These are phyloP conservation scores for Oryza nivara DNA, from an alignment of 176 grass and related monocot species.

Conservation along the genomic window DNA sequence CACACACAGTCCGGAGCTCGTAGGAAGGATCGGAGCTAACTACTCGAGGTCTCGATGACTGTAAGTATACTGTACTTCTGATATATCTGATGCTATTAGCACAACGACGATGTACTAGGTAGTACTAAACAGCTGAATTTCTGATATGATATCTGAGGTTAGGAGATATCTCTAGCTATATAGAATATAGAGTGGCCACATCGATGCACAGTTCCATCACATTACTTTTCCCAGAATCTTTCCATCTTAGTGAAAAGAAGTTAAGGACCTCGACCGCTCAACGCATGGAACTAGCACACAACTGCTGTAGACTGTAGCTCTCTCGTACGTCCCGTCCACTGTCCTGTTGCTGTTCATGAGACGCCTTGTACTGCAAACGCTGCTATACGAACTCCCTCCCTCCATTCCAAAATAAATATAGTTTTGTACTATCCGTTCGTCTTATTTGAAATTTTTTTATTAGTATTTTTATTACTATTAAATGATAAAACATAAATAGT, in stretches of 20 bases:
- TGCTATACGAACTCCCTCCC: background rate
- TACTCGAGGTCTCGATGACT: background rate
- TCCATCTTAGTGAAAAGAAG: conserved; percentile 43
- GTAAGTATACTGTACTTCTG: background rate
- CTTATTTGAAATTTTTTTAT: no score
- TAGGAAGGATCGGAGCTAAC: background rate
- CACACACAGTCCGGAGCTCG: background rate
- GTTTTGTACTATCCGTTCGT: no score
- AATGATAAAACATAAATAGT: no score
- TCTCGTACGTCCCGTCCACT: conserved; percentile 22
- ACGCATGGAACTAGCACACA: conserved; percentile 16
- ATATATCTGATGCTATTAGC: background rate
- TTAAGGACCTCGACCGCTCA: conserved; percentile 15
- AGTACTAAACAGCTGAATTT: background rate
- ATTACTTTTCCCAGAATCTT: conserved; percentile 46
- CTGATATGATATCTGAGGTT: no score
- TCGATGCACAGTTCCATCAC: conserved; percentile 4
- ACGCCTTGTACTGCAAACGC: conserved; percentile 19
- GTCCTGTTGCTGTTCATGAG: background rate
- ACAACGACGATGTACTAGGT: background rate
- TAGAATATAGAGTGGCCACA: no score
- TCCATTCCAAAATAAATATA: no score
- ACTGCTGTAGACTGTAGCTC: conserved; percentile 44
- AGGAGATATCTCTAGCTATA: background rate
- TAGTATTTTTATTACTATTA: no score